Evolutionary conservation across 345 rosid genomes (phyloP), one percentile per base, ranked within the genome.

Genomic region (Eucalyptus camaldulensis): DNA sequence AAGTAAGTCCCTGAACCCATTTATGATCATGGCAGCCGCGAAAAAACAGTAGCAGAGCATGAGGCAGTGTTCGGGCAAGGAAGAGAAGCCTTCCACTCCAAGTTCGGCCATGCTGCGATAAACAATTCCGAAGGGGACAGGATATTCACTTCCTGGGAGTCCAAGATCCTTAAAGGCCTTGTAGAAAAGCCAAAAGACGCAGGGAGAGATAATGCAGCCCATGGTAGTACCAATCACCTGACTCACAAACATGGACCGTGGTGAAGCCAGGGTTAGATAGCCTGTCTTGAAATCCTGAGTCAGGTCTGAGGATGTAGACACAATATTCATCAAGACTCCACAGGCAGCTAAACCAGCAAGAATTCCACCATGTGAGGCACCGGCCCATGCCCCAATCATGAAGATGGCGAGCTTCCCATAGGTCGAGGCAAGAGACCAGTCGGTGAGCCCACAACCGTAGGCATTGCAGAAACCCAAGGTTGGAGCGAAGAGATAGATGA

Each of bases 11-110:
- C 89, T 89, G 25, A 91, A 8, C 37, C 87, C 58, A 83, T 93
- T 93, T 2, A 93, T 87, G 76, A 67, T 5, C 2, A 93, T 16
- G 13, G 95, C 92, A 6, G 90, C 90, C 0, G 86, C 60, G 7
- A 93, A 93, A 91, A 93, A 93, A 16, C 89, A 88, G 2, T 90
- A 93, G 76, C 95, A 93, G 87, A 94, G 92, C 33, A 22, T 14
- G 12, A 90, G 91, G 83, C 91, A 90, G 33, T 90, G 90, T 31
- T 76, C 13, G 21, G 91, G 90, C 37, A 90, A 86, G 80, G 90
- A 86, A 14, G 88, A 88, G 85, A 90, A 88, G 49, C 91, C 91
- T 31, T 90, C 80, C 43, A 88, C 87, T 15, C 89, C 90, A 16
- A 90, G 88, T 25, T 65, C 54, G 27, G 91, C 89, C 90, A 90